Evolutionary conservation across 1,139 yeast species (phyloP), one percentile per base, ranked within the genome.

Genomic region (Scheffersomyces cryptocercus): DNA sequence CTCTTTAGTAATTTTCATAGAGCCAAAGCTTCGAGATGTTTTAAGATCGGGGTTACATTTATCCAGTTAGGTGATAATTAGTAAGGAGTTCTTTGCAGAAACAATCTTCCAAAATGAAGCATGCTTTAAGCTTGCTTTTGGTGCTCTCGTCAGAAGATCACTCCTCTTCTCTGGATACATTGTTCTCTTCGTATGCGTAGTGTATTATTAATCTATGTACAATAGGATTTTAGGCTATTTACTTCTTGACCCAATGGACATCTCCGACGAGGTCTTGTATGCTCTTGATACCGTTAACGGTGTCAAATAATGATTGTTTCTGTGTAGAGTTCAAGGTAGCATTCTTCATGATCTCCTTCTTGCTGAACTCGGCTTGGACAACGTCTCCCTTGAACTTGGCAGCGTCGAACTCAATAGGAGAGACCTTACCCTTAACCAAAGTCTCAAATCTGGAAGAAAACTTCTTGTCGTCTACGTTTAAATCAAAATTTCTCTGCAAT

Each of bases 361-460:
- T 51, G 35, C 62, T 50, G 35, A 52, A 51, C 29, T 47, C 40
- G n/a, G 64, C 64, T 32, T 49, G 52, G 5, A 37, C 44, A 1
- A 37, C 40, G 20, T 42, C 42, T 28, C 45, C 52, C 20, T 51
- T 40, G 30, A 49, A 36, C 14, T 47, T 45, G 13, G 41, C 34
- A 13, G 43, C 36, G 28, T 45, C 47, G 29, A 46, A 37, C 14
- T 37, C 35, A 30, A 61, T 44, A 15, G 51, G 51, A 28, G 54
- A 54, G 29, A 54, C 44, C 45, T 64, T 56, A n/a, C 79, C 79
- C 51, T 60, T 62, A 29, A 70, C 73, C 30, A 70, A 64, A 29
- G 59, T 57, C 24, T 61, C 55, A 36, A 71, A 55, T 43, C 72
- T 62, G 29, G 55, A 47, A 28, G 59, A 55, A 12, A 73, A 48